Base-by-base conservation (phyloP, 1,284 basidiomycete genomes). In the Marasmius fiardii region DNA sequence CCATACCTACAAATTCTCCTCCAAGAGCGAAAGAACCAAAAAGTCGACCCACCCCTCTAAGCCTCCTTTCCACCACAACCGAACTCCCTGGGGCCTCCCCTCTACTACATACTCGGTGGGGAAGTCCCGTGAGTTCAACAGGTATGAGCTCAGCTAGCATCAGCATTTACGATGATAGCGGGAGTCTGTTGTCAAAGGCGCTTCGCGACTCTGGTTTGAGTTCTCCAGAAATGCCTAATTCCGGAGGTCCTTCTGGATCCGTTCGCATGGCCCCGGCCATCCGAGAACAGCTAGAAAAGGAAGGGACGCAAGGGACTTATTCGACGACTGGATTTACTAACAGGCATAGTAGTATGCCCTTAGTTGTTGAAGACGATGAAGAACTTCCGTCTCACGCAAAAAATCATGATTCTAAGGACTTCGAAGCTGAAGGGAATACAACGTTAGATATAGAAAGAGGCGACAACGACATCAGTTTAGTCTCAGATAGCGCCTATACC, bases 361-460 rank as follows among this genome's bases (percentile, higher is more conserved):
- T 74, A 47, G 67, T 72, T 1, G 62, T 74, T 16, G 72, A 75
- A 21, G 78, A 79, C 45, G 74, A 76, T 23, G 72, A 75, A 54
- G 71, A 69, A 39, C 55, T 70, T 41, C 72, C 71, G 18, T 65
- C 65, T 20, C 60, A 61, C 39, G 60, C 58, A 4, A 55, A 44
- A 35, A 54, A 56, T 49, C 54, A 45, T 10, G 28, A 31, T 16
- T 37, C 47, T 7, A 11, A 49, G 14, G 47, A 49, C n/a, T 49
- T 49, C 33, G 47, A 49, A 18, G 26, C 12, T 12, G 47, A 49
- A 44, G 43, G 43, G 12, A 24, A 44, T 33, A 20, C 47, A 16
- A 49, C 47, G 16, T 18, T 49, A 10, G 47, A 49, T 18, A 49
- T 26, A 12, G 47, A 33, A 28, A 16, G 28, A 12, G 47, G 47